phyloP scores from a whole-genome alignment of 139 green algal species.

The Pleodorina starrii region DNA sequence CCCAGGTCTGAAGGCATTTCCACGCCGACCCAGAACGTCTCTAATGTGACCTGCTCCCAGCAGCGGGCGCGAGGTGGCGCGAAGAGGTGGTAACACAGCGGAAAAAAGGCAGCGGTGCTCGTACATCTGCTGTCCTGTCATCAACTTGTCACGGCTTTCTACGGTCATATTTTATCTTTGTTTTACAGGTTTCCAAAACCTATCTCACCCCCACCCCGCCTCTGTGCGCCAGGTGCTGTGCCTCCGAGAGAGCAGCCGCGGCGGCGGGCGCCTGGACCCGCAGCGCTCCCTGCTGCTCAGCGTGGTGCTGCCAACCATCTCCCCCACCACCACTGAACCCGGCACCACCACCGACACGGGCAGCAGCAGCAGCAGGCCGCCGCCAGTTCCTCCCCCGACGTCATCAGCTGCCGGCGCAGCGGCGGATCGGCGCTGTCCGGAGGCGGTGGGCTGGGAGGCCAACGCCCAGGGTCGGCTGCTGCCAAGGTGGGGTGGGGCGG shows the following conservation, averaged over 20 bases:
- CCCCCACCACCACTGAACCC: too few species aligned
- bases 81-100: too few species aligned
- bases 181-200: too few species aligned
- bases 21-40: too few species aligned
- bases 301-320: conserved; percentile 67
- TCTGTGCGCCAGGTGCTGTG: conserved; percentile 76
- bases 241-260: conserved; percentile 67
- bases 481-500: conserved; percentile 57
- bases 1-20: too few species aligned
- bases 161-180: too few species aligned
- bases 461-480: conserved; percentile 73
- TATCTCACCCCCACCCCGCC: neutral
- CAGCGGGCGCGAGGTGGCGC: too few species aligned
- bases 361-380: neutral
- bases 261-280: conserved; percentile 32
- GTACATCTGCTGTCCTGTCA: too few species aligned
- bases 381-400: neutral
- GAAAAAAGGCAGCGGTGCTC: too few species aligned
- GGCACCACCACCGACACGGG: too few species aligned
- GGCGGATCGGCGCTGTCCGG: neutral
- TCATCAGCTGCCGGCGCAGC: neutral
- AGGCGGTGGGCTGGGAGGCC: conserved; percentile 85
- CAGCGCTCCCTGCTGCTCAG: conserved; percentile 56
- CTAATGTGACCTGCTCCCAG: too few species aligned
- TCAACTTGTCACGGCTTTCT: too few species aligned